Evolutionary conservation across 2,329 filamentous ascomycete genomes (phyloP).

Genomic region (Dryadomyces sulphureus): DNA sequence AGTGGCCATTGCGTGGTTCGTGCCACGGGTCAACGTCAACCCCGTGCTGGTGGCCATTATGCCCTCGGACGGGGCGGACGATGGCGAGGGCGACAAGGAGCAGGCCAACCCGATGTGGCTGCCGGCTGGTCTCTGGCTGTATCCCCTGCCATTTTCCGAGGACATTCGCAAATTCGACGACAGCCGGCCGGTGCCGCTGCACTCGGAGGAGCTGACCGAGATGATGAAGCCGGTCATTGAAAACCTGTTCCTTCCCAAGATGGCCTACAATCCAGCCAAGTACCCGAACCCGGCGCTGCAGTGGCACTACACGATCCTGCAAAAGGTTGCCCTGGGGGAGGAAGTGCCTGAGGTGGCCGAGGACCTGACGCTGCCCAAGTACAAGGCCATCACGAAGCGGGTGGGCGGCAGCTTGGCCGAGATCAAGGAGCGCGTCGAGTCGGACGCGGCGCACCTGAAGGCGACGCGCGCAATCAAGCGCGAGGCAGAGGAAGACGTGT

Average conservation of each 20-base stretch:
- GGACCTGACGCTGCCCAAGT: conserved; percentile 74
- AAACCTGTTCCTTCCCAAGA: conserved; percentile 78
- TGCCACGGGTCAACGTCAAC: conserved; percentile 64
- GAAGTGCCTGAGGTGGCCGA: conserved; percentile 60
- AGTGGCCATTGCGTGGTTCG: conserved; percentile 79
- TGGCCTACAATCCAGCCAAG: conserved; percentile 65
- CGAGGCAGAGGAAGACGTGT: conserved; percentile 30
- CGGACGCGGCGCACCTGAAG: conserved; percentile 27
- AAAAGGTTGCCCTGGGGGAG: conserved; percentile 82
- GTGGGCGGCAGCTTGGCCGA: conserved; percentile 64
- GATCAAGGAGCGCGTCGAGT: conserved; percentile 57
- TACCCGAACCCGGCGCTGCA: conserved; percentile 89
- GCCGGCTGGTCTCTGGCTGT: conserved; percentile 77
- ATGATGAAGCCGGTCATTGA: conserved; percentile 71
- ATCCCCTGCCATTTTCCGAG: conserved; percentile 77
- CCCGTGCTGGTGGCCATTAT: conserved; percentile 71
- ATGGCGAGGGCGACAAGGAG: conserved; percentile 26
- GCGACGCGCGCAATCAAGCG: conserved; percentile 33
- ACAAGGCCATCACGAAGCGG: conserved; percentile 78
- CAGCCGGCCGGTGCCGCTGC: conserved; percentile 29
- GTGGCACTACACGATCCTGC: conserved; percentile 93
- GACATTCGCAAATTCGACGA: conserved; percentile 70
- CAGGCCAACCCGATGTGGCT: conserved; percentile 52
- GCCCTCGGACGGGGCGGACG: conserved; percentile 46
- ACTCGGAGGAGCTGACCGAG: conserved; percentile 60